Percentiles rank a stretch among this genome's conserved stretches.
Evolutionary conservation across 352 stramenopile genomes (phyloP).

Genomic region (Phytophthora idaei): DNA sequence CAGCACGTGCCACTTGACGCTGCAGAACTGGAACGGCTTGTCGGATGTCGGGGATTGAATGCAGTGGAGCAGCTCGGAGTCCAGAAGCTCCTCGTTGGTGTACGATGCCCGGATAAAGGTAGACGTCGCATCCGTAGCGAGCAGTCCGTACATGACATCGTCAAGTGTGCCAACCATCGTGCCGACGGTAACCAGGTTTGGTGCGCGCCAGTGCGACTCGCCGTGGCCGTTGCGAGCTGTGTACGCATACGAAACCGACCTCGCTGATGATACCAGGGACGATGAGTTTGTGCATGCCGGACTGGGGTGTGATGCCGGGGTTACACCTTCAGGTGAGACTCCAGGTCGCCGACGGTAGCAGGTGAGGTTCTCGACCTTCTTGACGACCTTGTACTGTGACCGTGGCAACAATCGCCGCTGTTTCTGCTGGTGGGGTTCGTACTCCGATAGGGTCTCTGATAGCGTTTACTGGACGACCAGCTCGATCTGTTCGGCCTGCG

Average conservation of each 20-base stretch:
- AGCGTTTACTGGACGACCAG: slow-evolving; percentile 27
- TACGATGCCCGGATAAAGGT: slow-evolving; percentile 44
- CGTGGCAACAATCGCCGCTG: slow-evolving; percentile 24
- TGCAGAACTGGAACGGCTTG: slow-evolving; percentile 55
- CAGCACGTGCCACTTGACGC: slow-evolving; percentile 50
- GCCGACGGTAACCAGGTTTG: slow-evolving; percentile 49
- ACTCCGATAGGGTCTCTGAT: slow-evolving; percentile 36
- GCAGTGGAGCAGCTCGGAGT: slow-evolving; percentile 45
- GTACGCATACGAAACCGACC: slow-evolving; percentile 11
- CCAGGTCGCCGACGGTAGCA: slow-evolving; percentile 36
- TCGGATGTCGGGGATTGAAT: slow-evolving; percentile 37
- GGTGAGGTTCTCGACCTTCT: slow-evolving; percentile 42
- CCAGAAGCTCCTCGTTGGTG: slow-evolving; percentile 42
- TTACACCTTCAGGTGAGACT: not conserved
- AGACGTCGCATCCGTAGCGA: slow-evolving; percentile 39
- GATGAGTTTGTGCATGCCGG: slow-evolving; percentile 1
- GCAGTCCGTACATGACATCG: slow-evolving; percentile 56
- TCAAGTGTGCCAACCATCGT: slow-evolving; percentile 50
- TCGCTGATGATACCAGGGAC: slow-evolving; percentile 1
- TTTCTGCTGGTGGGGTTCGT: slow-evolving; percentile 28
- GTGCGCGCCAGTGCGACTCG: slow-evolving; percentile 7
- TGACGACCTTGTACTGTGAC: slow-evolving; percentile 43
- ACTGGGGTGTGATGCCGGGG: not conserved
- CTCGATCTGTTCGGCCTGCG: slow-evolving; percentile 24
- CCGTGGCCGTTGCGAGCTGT: slow-evolving; percentile 8